phyloP scores from a whole-genome alignment of 2,329 filamentous ascomycete genomes.

The Sarocladium brachiariae region DNA sequence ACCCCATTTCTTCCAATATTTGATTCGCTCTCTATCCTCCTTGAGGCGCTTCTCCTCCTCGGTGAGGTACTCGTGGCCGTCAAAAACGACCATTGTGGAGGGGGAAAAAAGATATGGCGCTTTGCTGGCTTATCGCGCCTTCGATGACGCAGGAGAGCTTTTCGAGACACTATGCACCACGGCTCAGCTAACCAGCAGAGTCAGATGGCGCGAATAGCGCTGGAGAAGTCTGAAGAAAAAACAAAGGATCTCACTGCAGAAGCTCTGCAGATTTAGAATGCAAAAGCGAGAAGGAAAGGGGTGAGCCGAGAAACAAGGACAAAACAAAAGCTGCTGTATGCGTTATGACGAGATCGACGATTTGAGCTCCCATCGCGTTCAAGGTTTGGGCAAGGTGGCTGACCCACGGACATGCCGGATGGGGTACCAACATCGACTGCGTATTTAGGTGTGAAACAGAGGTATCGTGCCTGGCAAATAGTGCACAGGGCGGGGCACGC shows the following conservation, averaged over 20 bases:
- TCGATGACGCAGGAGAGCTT: neutral
- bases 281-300: neutral
- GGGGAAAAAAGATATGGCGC: neutral
- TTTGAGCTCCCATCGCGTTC: slow-evolving; percentile 2
- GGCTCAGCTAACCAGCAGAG: neutral
- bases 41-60: slow-evolving; percentile 86
- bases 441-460: neutral
- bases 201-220: neutral
- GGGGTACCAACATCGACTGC: neutral
- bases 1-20: slow-evolving; percentile 99
- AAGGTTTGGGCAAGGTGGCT: neutral
- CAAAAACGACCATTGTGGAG: slow-evolving; percentile 74
- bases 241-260: neutral
- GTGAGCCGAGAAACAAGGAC: neutral
- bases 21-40: slow-evolving; percentile 72
- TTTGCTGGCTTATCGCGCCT: neutral
- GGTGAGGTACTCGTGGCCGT: slow-evolving; percentile 79
- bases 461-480: slow-evolving; percentile 8
- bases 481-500: neutral
- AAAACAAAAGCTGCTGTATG: neutral
- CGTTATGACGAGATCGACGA: slow-evolving; percentile 5
- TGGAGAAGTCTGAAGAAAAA: neutral
- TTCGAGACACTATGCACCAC: neutral
- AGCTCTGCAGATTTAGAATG: neutral
- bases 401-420: neutral